Base-by-base conservation (phyloP, 192 early-diverging fungal species). In the Spinellus fusiger region DNA sequence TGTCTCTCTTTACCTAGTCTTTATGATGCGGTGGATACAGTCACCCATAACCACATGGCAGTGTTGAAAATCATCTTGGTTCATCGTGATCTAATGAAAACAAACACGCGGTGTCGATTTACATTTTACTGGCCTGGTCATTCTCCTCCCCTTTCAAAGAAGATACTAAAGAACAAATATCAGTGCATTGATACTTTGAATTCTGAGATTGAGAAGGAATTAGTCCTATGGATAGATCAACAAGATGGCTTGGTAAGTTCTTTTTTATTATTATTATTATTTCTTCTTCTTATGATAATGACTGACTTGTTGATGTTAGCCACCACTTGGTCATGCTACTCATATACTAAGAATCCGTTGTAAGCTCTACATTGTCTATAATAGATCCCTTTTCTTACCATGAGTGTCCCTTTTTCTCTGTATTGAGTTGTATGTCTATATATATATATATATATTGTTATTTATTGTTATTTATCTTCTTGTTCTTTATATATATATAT, bases 341-440 rank as follows among this genome's bases (percentile, higher is more conserved):
- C 49, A 66, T 32, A 25, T 66, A 32, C 40, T 59, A 7, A 29
- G 64, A 22, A 35, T 52, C 27, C 28, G 49, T 1, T 18, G 51
- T 7, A 59, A 66, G n/a, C 22, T 66, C 25, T 66, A 66, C 54
- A 27, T 59, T 57, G 54, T 59, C 16, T 64, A 56, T 56, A 54
- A 64, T 28, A 23, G 37, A n/a, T 27, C 10, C 35, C 54, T 27
- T 18, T 37, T 33, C 16, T 32, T 8, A 28, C 32, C 8, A 16
- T 48, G 16, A n/a, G 26, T 49, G 7, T 23, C 12, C 33, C 8
- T n/a, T 6, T n/a, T n/a, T 27, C 10, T 51, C 44, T 6, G 27
- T 26, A 38, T 47, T 4, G 10, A 51, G 15, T 18, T 56, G 27
- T 64, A 25, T 6, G 5, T 16, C 1, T 32, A 28, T 51, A 34